Percentiles rank a stretch among this genome's conserved stretches.
Evolutionary conservation across 73 alveolate genomes (phyloP).

Genomic region (Blepharisma stoltei): DNA sequence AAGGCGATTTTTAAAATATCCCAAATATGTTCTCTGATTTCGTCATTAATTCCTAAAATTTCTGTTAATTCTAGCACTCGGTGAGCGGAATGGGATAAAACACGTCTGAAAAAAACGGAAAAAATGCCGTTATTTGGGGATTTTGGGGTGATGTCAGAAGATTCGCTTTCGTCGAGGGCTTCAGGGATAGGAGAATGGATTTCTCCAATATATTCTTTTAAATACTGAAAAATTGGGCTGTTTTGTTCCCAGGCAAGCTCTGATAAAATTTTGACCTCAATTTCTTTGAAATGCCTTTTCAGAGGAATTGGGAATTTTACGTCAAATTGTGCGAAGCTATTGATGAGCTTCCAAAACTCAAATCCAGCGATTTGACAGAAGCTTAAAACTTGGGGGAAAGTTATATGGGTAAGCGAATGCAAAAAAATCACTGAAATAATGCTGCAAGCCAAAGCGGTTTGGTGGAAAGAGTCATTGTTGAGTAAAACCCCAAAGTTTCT

Average conservation of each 20-base stretch:
- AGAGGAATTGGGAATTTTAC: slow-evolving; percentile 55
- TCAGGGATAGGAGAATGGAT: neutral
- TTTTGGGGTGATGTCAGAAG: neutral
- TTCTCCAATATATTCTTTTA: slow-evolving; percentile 23
- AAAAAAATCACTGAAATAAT: slow-evolving; percentile 39
- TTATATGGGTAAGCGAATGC: slow-evolving; percentile 22
- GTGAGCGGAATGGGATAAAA: slow-evolving; percentile 46
- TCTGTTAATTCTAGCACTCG: slow-evolving; percentile 44
- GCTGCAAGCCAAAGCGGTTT: slow-evolving; percentile 49
- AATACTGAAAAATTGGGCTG: slow-evolving; percentile 43
- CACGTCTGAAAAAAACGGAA: slow-evolving; percentile 54
- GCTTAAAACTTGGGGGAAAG: slow-evolving; percentile 36
- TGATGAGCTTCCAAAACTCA: slow-evolving; percentile 61
- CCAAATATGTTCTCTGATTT: slow-evolving; percentile 50
- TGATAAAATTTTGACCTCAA: slow-evolving; percentile 54
- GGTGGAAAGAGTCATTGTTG: slow-evolving; percentile 31
- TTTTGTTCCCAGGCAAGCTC: slow-evolving; percentile 61
- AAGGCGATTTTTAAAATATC: slow-evolving; percentile 44
- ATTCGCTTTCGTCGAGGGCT: neutral
- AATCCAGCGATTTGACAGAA: slow-evolving; percentile 40
- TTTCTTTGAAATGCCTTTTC: slow-evolving; percentile 57
- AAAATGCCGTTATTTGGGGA: neutral
- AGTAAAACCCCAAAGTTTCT: slow-evolving; percentile 32
- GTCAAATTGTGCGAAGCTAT: slow-evolving; percentile 60
- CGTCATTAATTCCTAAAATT: slow-evolving; percentile 37